phyloP scores from a whole-genome alignment of 257 asterid species.

The Ophiorrhiza pumila region DNA sequence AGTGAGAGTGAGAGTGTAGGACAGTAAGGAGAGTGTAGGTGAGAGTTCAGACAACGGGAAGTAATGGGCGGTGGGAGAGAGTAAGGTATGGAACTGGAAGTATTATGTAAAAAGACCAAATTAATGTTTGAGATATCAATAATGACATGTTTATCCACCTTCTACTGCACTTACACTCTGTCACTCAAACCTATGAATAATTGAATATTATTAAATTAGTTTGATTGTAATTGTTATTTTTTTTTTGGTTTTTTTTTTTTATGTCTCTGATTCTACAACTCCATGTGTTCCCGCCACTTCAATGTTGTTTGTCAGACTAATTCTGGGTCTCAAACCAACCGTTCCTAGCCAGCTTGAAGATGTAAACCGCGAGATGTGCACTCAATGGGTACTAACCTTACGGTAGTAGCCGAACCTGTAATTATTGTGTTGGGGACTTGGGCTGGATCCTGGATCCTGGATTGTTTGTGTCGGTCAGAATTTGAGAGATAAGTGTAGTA shows the following conservation, averaged over 20 bases:
- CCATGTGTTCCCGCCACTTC: too few species aligned
- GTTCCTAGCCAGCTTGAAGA: too few species aligned
- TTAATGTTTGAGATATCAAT: background rate
- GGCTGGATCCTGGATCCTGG: background rate
- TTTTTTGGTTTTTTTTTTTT: background rate
- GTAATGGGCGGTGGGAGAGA: background rate
- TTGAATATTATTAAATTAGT: too few species aligned
- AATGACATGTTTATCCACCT: slow-evolving; percentile 13
- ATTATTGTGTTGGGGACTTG: background rate
- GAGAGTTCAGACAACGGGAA: slow-evolving; percentile 7
- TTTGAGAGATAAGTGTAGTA: background rate
- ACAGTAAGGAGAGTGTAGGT: background rate
- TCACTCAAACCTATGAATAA: too few species aligned
- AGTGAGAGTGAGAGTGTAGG: background rate
- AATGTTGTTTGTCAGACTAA: too few species aligned
- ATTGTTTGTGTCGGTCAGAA: slow-evolving; percentile 25
- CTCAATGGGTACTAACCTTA: too few species aligned
- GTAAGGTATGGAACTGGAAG: background rate
- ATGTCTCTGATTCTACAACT: background rate
- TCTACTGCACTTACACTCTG: too few species aligned
- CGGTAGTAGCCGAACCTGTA: too few species aligned
- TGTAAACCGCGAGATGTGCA: too few species aligned
- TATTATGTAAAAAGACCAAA: slow-evolving; percentile 2
- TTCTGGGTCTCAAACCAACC: too few species aligned
- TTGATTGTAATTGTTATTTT: too few species aligned